Conservation (phyloP, 2,329 filamentous ascomycete species). For the Talaromyces amestolkiae region DNA sequence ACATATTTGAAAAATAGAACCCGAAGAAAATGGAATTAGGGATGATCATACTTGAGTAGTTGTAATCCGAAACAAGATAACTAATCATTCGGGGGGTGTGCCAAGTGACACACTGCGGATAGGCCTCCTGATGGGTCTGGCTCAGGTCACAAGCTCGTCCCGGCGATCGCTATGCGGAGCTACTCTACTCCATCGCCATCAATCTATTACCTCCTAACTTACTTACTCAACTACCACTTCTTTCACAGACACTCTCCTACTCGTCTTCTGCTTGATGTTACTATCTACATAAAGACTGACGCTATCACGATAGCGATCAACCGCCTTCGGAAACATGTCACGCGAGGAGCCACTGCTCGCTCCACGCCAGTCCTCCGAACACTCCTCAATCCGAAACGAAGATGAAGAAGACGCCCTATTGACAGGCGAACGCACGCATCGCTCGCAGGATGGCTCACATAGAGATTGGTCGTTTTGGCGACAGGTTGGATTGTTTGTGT, state of each 20-base stretch:
- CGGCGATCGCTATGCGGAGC: not conserved
- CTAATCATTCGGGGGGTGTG: not conserved
- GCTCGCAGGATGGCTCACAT: slow-evolving; percentile 27
- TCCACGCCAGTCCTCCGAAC: slow-evolving; percentile 55
- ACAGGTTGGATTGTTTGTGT: slow-evolving; percentile 73
- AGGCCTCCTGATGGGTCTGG: not conserved
- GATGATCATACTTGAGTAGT: not conserved
- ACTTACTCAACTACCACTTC: not conserved
- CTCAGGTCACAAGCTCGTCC: slow-evolving; percentile 1
- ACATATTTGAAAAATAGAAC: not conserved
- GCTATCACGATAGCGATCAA: not conserved
- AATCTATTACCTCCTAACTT: not conserved
- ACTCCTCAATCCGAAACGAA: slow-evolving; percentile 54
- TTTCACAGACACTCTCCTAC: not conserved
- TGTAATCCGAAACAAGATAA: not conserved
- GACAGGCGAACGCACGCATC: slow-evolving; percentile 51
- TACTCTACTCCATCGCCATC: slow-evolving; percentile 1
- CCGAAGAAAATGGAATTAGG: not conserved
- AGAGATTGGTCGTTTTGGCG: slow-evolving; percentile 61
- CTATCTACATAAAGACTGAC: not conserved
- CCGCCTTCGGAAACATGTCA: slow-evolving; percentile 27
- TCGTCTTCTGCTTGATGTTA: not conserved
- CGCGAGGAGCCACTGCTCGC: slow-evolving; percentile 54
- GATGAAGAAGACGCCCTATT: slow-evolving; percentile 64
- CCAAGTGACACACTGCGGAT: not conserved